Evolutionary conservation across 164 flowering plant genomes (phyloP), one percentile per base, ranked within the genome.

Genomic region (Tetrastigma voinierianum): DNA sequence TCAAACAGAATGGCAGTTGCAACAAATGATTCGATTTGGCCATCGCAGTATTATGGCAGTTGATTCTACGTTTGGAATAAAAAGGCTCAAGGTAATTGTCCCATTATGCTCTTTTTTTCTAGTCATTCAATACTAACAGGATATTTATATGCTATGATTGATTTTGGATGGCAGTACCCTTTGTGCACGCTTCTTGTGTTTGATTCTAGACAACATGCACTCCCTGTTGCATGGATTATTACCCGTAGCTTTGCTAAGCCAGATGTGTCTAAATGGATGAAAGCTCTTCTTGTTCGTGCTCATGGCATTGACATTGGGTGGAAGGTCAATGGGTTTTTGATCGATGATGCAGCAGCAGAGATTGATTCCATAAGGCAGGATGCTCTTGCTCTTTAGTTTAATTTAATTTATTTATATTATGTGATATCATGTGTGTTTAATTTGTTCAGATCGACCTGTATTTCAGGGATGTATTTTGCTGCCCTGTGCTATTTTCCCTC

Each of bases 1-100:
- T 67, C 99, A 95, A 76, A 89, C 99, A 8, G 98, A 95, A 71
- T 95, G 99, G 99, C 99, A 90, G 74, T 65, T 95, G 77, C 96
- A 90, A 61, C 98, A 95, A 63, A 90, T 95, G 97, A 76, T 90
- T 61, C 94, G 99, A 21, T 95, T 92, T 84, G 97, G 98, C 11
- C 87, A 90, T 76, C 86, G 82, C 58, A 88, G 89, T 79, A 84
- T 92, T 54, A 76, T 95, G 58, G 97, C 97, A 7, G 87, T 81
- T 58, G 97, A 95, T 76, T 95, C 96, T 52, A 88, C 93, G 25
- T 95, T 95, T 84, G 99, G 98, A 44, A 83, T 95, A 59, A 95
- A 88, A 72, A 90, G 86, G 74, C 96, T 92, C 25, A 92, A 89
- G 90, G 99, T 92, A 76, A 69, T 40, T 14, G 40, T 17, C 24